Evolutionary conservation across 768 basidiomycete genomes (phyloP).

Genomic region (Pholiota microspora): DNA sequence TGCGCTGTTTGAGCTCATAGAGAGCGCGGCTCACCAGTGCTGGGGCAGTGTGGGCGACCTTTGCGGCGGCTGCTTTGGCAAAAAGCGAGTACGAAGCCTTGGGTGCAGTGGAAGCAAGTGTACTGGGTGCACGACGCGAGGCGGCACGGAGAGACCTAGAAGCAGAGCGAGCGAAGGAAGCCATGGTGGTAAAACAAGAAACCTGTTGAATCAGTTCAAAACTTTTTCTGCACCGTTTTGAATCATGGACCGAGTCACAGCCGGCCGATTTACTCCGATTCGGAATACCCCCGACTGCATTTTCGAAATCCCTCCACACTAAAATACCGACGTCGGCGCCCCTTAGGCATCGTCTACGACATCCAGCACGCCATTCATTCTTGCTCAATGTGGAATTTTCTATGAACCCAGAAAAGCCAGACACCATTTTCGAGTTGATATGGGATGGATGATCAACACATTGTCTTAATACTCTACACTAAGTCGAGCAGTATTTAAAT

Average conservation of each 20-base stretch:
- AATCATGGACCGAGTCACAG: slow-evolving; percentile 6
- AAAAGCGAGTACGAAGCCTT: slow-evolving; percentile 72
- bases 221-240: slow-evolving; percentile 18
- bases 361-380: too few species aligned
- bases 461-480: too few species aligned
- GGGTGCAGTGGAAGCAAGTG: slow-evolving; percentile 34
- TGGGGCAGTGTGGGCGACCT: slow-evolving; percentile 32
- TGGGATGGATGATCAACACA: too few species aligned
- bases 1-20: background rate
- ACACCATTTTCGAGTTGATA: too few species aligned
- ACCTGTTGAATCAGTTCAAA: slow-evolving; percentile 7
- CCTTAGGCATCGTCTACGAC: too few species aligned
- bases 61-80: slow-evolving; percentile 43
- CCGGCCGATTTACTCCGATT: slow-evolving; percentile 11
- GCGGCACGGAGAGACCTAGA: slow-evolving; percentile 62
- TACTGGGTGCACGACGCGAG: slow-evolving; percentile 63
- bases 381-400: too few species aligned
- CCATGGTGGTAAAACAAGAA: slow-evolving; percentile 44
- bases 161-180: slow-evolving; percentile 63
- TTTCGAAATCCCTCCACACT: background rate
- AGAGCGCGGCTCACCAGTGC: slow-evolving; percentile 29
- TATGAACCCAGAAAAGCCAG: too few species aligned
- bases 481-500: too few species aligned
- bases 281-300: background rate
- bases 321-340: background rate